Evolutionary conservation across 106 monocot species (phyloP).

Genomic region (Alisma plantagoaquatica): DNA sequence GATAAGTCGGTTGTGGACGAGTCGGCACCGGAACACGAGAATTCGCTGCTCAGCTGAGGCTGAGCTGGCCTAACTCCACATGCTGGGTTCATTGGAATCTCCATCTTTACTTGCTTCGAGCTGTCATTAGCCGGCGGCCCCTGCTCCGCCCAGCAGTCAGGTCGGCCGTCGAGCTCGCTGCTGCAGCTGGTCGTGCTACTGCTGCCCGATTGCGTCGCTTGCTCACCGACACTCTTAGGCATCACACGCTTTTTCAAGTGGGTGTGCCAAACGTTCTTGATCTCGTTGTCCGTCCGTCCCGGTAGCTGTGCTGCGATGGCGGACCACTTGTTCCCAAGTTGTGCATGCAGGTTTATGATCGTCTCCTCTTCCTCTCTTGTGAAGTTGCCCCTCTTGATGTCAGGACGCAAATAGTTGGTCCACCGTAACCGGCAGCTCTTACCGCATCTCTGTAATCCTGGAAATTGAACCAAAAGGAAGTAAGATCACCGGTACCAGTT

Average conservation of each 20-base stretch:
- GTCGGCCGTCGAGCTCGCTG: too few species aligned
- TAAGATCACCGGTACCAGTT: too few species aligned
- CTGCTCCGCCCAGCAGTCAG: neutral
- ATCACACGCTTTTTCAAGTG: conserved; percentile 41
- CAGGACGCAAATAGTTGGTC: conserved; percentile 63
- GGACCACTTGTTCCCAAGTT: conserved; percentile 61
- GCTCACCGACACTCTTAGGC: too few species aligned
- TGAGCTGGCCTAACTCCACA: neutral
- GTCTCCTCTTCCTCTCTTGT: conserved; percentile 46
- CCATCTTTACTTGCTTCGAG: neutral
- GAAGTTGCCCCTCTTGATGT: conserved; percentile 69
- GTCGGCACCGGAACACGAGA: conserved; percentile 12
- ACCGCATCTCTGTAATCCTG: conserved; percentile 58
- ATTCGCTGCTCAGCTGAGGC: conserved; percentile 6
- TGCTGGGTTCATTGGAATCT: neutral
- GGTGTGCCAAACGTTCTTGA: conserved; percentile 83
- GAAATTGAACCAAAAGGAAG: neutral
- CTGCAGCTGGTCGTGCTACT: too few species aligned
- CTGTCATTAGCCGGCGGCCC: too few species aligned
- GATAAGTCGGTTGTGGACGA: conserved; percentile 13
- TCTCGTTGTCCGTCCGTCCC: conserved; percentile 67
- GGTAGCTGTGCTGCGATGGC: conserved; percentile 53
- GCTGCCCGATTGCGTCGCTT: too few species aligned
- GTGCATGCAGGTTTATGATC: conserved; percentile 38
- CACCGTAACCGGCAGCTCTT: conserved; percentile 67